Conservation (phyloP, 2,329 filamentous ascomycete species). For the Colletotrichum scovillei region DNA sequence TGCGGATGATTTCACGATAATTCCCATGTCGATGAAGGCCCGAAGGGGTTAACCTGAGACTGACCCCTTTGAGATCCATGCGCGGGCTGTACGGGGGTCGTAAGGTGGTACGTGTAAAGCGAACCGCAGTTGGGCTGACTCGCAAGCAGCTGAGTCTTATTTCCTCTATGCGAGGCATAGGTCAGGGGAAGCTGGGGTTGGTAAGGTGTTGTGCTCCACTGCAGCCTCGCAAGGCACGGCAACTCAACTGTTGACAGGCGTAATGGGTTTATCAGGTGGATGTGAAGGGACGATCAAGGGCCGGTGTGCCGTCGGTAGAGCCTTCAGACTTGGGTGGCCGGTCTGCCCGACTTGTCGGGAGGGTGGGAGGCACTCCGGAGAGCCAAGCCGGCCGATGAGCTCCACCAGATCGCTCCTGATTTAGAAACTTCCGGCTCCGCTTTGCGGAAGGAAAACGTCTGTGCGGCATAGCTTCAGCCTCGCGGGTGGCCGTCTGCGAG, state of each 20-base stretch:
- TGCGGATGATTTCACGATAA: background rate
- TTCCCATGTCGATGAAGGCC: constrained; percentile 1
- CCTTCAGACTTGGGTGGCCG: constrained; percentile 2
- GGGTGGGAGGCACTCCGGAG: constrained; percentile 7
- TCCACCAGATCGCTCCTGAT: background rate
- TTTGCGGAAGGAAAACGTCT: background rate
- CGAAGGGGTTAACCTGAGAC: constrained; percentile 1
- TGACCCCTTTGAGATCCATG: constrained; percentile 7
- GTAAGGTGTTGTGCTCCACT: background rate
- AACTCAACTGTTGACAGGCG: background rate
- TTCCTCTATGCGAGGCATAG: background rate
- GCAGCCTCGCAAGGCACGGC: background rate
- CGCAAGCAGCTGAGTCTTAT: constrained; percentile 10
- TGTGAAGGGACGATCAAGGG: background rate
- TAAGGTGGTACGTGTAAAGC: constrained; percentile 18
- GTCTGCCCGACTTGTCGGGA: constrained; percentile 5
- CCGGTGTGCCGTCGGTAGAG: background rate
- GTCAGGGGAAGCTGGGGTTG: background rate
- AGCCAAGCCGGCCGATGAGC: background rate
- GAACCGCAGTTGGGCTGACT: constrained; percentile 13
- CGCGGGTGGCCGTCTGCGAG: background rate
- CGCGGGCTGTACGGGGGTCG: constrained; percentile 9
- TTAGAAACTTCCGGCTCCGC: constrained; percentile 15
- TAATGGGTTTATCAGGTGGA: background rate
- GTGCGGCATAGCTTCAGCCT: background rate